phyloP scores from a whole-genome alignment of 352 stramenopile genomes.

The Peronospora farinosa region DNA sequence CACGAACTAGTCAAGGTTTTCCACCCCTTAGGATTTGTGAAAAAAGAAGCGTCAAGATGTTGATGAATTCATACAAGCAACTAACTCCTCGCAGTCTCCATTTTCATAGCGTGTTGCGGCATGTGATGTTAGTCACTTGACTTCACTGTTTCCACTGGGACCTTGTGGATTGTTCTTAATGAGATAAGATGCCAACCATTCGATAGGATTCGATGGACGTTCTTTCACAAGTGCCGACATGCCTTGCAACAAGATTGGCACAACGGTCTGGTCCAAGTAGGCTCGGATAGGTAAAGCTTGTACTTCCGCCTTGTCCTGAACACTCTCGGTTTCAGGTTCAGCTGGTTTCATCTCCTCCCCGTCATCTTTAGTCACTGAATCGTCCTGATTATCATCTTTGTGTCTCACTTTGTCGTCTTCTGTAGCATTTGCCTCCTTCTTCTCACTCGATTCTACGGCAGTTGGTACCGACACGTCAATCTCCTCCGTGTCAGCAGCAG shows the following conservation, averaged over 20 bases:
- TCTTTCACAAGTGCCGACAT: constrained; percentile 98
- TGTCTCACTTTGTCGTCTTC: constrained; percentile 21
- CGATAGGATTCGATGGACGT: constrained; percentile 93
- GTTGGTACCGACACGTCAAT: neutral
- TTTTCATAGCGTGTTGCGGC: constrained; percentile 1
- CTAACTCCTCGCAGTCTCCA: neutral
- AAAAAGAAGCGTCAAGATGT: constrained; percentile 18
- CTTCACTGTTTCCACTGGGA: constrained; percentile 37
- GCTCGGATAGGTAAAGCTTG: constrained; percentile 93
- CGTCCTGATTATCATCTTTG: constrained; percentile 24
- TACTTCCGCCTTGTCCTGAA: constrained; percentile 87
- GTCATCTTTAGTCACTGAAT: constrained; percentile 24
- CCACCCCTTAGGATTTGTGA: neutral
- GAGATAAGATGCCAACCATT: constrained; percentile 95
- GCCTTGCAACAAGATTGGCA: constrained; percentile 96
- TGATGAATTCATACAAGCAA: constrained; percentile 3
- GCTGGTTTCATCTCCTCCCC: constrained; percentile 49
- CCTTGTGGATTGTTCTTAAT: constrained; percentile 95
- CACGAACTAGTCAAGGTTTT: constrained; percentile 11
- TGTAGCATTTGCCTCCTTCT: constrained; percentile 27
- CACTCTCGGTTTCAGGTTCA: constrained; percentile 63
- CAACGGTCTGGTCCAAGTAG: constrained; percentile 97
- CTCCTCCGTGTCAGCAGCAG: constrained; percentile 6
- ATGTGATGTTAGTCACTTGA: constrained; percentile 45
- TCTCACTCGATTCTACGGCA: constrained; percentile 25